Base-by-base conservation (phyloP, 2,329 filamentous ascomycete species). In the Leptographium flavum region DNA sequence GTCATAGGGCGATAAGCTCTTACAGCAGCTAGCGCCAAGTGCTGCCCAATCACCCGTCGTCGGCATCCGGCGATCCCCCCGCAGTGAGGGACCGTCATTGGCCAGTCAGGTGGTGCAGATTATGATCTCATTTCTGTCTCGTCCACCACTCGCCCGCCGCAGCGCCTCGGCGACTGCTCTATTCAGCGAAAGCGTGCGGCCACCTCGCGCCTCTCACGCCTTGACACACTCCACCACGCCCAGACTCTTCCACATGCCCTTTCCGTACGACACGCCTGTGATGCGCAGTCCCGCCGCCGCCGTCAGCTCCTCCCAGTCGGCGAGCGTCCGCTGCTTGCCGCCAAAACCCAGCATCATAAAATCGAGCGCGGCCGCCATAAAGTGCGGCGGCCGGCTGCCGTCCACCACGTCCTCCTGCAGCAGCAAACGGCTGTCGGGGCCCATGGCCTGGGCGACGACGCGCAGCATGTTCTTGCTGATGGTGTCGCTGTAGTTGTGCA, bases 401-500 rank as follows among this genome's bases (percentile, higher is more conserved):
- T 43, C 42, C 22, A 54, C 41, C 35, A 57, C 46, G 31, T 49
- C 45, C 45, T 58, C 56, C 13, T 53, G 47, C 23, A 58, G 53
- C 15, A 58, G 40, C 28, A 58, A 47, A 36, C 49, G 46, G 39
- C 53, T 57, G 42, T 57, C 53, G n/a, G 46, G n/a, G 8, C 49
- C 50, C 55, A 63, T 56, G 9, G 61, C 59, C 4, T 50, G 49
- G 3, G 52, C 45, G 4, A 63, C 41, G 3, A 53, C 55, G 36
- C 52, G 43, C 6, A 65, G 52, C 1, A 64, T 63, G 21, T 51
- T 42, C 1, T 57, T 54, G 23, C 54, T 57, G 14, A 56, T 55
- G 2, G 56, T 52, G 43, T 64, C 61, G 21, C 56, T 49, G 46
- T 63, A 65, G 45, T 65, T 59, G 46, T 66, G 63, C 1, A 66